phyloP scores from a whole-genome alignment of 2,329 filamentous ascomycete genomes.

The Lachnellula cervina region DNA sequence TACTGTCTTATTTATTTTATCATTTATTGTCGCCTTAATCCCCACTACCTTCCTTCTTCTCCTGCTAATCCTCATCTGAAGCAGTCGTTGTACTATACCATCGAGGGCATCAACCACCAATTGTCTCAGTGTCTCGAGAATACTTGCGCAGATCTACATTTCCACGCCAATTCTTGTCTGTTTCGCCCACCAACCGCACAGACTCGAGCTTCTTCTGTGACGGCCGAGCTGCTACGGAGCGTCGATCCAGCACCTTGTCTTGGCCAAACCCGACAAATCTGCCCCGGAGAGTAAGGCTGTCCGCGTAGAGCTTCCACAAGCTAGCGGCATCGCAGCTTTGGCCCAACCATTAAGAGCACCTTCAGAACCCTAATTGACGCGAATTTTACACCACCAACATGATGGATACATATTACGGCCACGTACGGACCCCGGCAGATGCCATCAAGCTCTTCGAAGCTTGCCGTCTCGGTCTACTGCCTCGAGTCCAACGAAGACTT shows the following conservation, averaged over 20 bases:
- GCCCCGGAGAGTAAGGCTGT: too few relatives aligned
- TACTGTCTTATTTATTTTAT: too few relatives aligned
- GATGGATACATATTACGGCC: conserved; percentile 97
- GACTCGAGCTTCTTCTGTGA: conserved; percentile 13
- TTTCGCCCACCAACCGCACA: conserved; percentile 11
- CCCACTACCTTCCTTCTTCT: too few relatives aligned
- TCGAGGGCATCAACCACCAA: conserved; percentile 18
- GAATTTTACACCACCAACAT: conserved; percentile 22
- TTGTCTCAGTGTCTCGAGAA: conserved; percentile 22
- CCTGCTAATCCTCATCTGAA: conserved; percentile 28
- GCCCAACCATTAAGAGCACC: background rate
- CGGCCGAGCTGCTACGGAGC: conserved; percentile 12
- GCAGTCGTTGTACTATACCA: conserved; percentile 5
- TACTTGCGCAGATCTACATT: conserved; percentile 9
- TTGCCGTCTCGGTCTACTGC: conserved; percentile 81
- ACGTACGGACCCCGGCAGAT: conserved; percentile 91
- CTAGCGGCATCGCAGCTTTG: background rate
- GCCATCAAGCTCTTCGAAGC: conserved; percentile 99
- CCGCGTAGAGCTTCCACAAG: too few relatives aligned
- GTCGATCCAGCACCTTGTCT: conserved; percentile 1
- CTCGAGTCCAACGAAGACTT: conserved; percentile 88
- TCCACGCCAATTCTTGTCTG: conserved; percentile 9
- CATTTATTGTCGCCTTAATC: too few relatives aligned
- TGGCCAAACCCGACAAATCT: too few relatives aligned
- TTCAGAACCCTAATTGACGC: conserved; percentile 6